A percentile compares a stretch with the other conserved stretches of the same genome.
These are phyloP conservation scores for Zygosaccharomyces siamensis DNA, from an alignment of 805 yeast species.

Conservation along the genomic window DNA sequence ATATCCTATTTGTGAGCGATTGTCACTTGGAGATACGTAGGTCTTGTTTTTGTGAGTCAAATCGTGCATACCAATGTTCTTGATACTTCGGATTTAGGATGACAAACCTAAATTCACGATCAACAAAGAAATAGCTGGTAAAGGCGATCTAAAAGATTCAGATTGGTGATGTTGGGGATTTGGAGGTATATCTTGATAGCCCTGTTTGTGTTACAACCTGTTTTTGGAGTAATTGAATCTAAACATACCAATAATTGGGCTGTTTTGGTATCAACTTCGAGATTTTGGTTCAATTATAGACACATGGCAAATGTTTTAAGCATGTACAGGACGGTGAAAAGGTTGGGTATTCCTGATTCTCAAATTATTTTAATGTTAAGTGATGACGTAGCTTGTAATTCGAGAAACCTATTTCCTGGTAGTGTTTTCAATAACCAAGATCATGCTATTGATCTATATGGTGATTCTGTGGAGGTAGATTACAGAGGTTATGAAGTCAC, in stretches of 20 bases:
- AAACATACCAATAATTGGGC: conserved; percentile 68
- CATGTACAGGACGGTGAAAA: conserved; percentile 90
- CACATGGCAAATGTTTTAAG: conserved; percentile 96
- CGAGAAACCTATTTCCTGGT: conserved; percentile 93
- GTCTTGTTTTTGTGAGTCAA: background rate
- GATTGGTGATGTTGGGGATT: conserved; percentile 3
- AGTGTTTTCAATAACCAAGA: conserved; percentile 92
- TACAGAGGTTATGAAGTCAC: conserved; percentile 97
- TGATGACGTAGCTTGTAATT: conserved; percentile 96
- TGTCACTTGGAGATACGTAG: background rate
- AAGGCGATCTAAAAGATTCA: background rate
- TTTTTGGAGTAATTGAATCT: conserved; percentile 4
- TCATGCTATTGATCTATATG: conserved; percentile 86
- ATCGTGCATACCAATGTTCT: background rate
- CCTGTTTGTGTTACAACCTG: conserved; percentile 1
- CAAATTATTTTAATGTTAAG: conserved; percentile 94
- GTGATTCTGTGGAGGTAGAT: conserved; percentile 93
- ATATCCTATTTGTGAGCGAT: background rate
- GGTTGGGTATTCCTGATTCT: conserved; percentile 96
- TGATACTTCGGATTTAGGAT: background rate
- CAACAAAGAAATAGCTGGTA: background rate
- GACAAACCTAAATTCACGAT: background rate
- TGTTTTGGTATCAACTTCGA: conserved; percentile 87
- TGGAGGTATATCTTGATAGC: conserved; percentile 5
- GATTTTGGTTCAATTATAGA: conserved; percentile 97